These are phyloP conservation scores for Colletotrichum eleusines DNA, from an alignment of 2,329 filamentous ascomycete genomes.

Conservation along the genomic window DNA sequence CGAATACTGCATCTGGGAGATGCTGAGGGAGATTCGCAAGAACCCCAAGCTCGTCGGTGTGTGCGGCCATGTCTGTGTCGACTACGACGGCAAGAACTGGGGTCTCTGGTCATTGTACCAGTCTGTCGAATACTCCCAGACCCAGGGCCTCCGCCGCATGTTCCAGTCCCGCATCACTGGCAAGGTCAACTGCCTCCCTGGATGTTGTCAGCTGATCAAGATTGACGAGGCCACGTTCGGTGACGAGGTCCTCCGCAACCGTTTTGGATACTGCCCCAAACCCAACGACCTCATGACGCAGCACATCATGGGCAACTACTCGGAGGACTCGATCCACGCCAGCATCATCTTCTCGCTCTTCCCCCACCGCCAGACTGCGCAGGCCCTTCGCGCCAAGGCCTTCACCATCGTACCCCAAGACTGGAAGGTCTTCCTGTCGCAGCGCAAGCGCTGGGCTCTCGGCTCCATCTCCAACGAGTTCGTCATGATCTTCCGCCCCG, in stretches of 20 bases:
- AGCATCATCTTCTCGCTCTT: slow-evolving; percentile 61
- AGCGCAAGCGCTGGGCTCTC: slow-evolving; percentile 62
- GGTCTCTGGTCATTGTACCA: slow-evolving; percentile 61
- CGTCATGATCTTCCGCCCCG: slow-evolving; percentile 59
- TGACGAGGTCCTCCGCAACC: slow-evolving; percentile 58
- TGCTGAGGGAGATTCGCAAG: slow-evolving; percentile 57
- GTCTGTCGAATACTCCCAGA: slow-evolving; percentile 61
- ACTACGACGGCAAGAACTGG: slow-evolving; percentile 57
- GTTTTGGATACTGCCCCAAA: slow-evolving; percentile 62
- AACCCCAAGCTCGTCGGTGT: slow-evolving; percentile 59
- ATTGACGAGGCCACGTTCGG: slow-evolving; percentile 63
- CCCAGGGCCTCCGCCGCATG: slow-evolving; percentile 60
- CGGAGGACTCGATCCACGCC: slow-evolving; percentile 63
- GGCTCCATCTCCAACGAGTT: slow-evolving; percentile 63
- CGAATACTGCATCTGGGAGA: slow-evolving; percentile 57
- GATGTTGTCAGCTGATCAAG: slow-evolving; percentile 63
- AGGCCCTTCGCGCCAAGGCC: slow-evolving; percentile 60
- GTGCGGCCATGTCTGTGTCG: slow-evolving; percentile 62
- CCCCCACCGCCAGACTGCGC: slow-evolving; percentile 58
- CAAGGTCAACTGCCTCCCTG: slow-evolving; percentile 62
- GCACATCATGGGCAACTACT: slow-evolving; percentile 62
- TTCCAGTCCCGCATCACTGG: slow-evolving; percentile 63
- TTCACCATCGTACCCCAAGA: slow-evolving; percentile 60
- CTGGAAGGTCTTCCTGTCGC: slow-evolving; percentile 61
- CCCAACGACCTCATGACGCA: slow-evolving; percentile 62